Percentiles rank a stretch among this genome's conserved stretches.
Conservation (phyloP, 768 basidiomycete species). For the Termitomyces bulborhizus region DNA sequence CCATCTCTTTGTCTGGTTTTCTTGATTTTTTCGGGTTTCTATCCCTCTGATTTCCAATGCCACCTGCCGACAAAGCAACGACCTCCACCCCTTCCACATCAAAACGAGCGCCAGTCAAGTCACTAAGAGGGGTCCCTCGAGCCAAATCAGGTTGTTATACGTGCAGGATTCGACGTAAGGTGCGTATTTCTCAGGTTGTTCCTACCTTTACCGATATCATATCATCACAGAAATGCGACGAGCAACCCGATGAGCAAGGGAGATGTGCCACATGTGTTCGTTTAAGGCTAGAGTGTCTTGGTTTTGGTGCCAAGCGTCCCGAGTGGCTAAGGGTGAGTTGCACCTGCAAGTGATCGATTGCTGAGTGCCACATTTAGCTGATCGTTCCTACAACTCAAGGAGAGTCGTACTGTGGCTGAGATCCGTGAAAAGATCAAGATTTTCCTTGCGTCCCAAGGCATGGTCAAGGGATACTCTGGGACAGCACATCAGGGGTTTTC, state of each 20-base stretch:
- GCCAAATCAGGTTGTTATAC: conserved; percentile 89
- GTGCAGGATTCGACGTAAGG: conserved; percentile 83
- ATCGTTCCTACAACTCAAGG: conserved; percentile 5
- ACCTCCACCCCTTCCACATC: background rate
- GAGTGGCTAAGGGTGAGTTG: conserved; percentile 74
- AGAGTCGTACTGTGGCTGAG: conserved; percentile 3
- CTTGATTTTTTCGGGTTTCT: background rate
- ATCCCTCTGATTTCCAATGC: background rate
- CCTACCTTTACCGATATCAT: conserved; percentile 8
- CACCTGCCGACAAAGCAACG: background rate
- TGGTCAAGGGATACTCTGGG: conserved; percentile 9
- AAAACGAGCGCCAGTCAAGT: background rate
- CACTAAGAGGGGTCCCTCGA: conserved; percentile 24
- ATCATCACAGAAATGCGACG: conserved; percentile 72
- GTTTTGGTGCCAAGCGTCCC: conserved; percentile 80
- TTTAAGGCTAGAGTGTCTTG: conserved; percentile 74
- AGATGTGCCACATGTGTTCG: conserved; percentile 73
- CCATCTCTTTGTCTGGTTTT: background rate
- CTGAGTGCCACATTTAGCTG: conserved; percentile 1
- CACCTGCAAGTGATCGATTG: conserved; percentile 2
- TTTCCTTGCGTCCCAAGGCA: conserved; percentile 8
- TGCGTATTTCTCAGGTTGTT: conserved; percentile 17
- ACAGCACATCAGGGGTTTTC: conserved; percentile 2
- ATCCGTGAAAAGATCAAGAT: conserved; percentile 9
- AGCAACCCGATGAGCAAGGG: conserved; percentile 54